These are phyloP conservation scores for Podila epicladia DNA, from an alignment of 192 early-diverging fungal genomes.

Conservation along the genomic window DNA sequence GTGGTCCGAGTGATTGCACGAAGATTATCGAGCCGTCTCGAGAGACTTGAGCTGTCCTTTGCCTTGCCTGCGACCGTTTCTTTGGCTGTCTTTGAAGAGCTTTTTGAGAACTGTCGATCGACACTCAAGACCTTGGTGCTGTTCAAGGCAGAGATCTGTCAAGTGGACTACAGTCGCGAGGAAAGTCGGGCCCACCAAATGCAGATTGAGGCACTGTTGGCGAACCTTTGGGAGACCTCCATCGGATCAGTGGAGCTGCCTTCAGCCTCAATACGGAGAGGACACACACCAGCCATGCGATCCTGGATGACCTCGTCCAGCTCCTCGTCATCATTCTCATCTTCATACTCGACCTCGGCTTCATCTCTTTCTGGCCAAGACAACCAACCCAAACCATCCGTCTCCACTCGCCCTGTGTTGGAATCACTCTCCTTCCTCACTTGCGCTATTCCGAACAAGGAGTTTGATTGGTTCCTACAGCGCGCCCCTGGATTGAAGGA, in stretches of 20 bases:
- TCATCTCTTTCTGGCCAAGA: constrained; percentile 1
- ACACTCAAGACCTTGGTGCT: constrained; percentile 21
- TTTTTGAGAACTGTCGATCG: constrained; percentile 26
- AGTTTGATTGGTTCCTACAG: constrained; percentile 21
- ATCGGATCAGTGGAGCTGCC: neutral
- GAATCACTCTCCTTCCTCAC: constrained; percentile 24
- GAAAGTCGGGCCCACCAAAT: constrained; percentile 4
- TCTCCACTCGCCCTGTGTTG: neutral
- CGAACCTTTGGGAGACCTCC: constrained; percentile 7
- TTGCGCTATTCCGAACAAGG: constrained; percentile 22
- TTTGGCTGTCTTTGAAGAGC: constrained; percentile 23
- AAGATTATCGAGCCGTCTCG: constrained; percentile 14
- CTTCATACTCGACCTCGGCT: constrained; percentile 12
- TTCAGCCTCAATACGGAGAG: neutral
- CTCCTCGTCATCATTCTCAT: constrained; percentile 12
- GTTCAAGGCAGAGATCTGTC: constrained; percentile 22
- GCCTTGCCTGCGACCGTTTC: constrained; percentile 15
- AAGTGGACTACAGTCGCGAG: constrained; percentile 13
- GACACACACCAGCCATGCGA: neutral
- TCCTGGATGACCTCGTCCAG: neutral
- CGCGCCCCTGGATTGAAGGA: constrained; percentile 16
- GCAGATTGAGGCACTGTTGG: constrained; percentile 22
- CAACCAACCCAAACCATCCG: neutral
- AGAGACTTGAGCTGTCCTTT: constrained; percentile 26
- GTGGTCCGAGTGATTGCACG: constrained; percentile 28